Evolutionary conservation across 164 flowering plant species (phyloP).

Genomic region (Macadamia integrifolia): DNA sequence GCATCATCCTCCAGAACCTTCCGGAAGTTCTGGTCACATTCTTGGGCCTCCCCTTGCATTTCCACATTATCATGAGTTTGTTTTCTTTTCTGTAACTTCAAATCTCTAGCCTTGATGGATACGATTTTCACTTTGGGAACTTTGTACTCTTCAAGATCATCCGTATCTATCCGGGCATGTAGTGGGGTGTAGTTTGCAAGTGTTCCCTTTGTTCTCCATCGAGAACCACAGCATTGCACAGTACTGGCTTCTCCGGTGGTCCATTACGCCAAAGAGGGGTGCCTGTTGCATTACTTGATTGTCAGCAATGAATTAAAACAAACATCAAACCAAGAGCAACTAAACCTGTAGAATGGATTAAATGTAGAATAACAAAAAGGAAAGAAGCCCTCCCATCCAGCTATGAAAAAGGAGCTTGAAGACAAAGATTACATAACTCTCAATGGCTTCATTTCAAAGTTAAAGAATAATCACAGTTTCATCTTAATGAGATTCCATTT

Average conservation of each 20-base stretch:
- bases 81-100: slow-evolving; percentile 48
- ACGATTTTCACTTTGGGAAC: slow-evolving; percentile 36
- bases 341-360: background rate
- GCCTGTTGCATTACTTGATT: slow-evolving; percentile 32
- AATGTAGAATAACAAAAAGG: background rate
- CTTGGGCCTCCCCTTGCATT: slow-evolving; percentile 17
- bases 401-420: background rate
- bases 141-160: slow-evolving; percentile 48
- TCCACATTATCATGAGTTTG: slow-evolving; percentile 20
- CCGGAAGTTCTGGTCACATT: slow-evolving; percentile 27
- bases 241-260: slow-evolving; percentile 83
- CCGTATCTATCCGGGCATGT: slow-evolving; percentile 60
- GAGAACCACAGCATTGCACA: slow-evolving; percentile 93
- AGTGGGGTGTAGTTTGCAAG: slow-evolving; percentile 75
- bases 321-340: background rate
- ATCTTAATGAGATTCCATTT: background rate
- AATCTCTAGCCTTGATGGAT: slow-evolving; percentile 46
- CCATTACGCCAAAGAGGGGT: slow-evolving; percentile 96
- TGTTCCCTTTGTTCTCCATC: slow-evolving; percentile 90
- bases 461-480: background rate
- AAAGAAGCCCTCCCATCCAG: background rate
- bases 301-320: slow-evolving; percentile 11
- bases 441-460: background rate
- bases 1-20: slow-evolving; percentile 59
- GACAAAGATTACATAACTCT: background rate